Evolutionary conservation across 2,329 filamentous ascomycete species (phyloP).

Genomic region (Grosmannia penicillata): DNA sequence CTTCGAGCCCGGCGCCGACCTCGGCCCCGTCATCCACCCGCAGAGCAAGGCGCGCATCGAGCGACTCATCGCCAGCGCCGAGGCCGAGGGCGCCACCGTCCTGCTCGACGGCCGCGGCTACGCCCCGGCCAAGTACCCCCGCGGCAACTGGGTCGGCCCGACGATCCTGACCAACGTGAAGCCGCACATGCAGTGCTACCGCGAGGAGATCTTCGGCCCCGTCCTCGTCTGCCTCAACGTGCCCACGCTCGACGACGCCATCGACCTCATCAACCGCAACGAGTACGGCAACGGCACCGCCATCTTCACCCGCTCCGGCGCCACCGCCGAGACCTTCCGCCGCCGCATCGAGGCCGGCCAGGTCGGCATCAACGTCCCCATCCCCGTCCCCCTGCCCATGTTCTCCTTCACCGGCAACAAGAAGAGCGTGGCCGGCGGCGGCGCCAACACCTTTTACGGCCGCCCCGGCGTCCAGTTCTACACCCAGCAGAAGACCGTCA

Average conservation of each 20-base stretch:
- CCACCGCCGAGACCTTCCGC: conserved; percentile 66
- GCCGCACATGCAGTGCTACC: conserved; percentile 70
- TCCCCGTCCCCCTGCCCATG: conserved; percentile 57
- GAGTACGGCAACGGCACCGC: conserved; percentile 79
- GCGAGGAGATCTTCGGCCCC: conserved; percentile 73
- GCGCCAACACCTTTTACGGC: conserved; percentile 89
- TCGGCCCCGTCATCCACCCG: conserved; percentile 70
- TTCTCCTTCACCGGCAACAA: conserved; percentile 67
- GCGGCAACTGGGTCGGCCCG: conserved; percentile 74
- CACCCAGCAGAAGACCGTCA: conserved; percentile 96
- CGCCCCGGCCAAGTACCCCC: conserved; percentile 63
- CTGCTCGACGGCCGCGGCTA: conserved; percentile 67
- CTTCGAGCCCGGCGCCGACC: conserved; percentile 65
- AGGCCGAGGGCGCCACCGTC: conserved; percentile 68
- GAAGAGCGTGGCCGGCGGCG: conserved; percentile 81
- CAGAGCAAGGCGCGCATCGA: conserved; percentile 70
- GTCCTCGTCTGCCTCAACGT: conserved; percentile 72
- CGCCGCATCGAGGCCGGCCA: conserved; percentile 72
- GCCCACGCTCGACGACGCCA: conserved; percentile 63
- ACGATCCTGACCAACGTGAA: conserved; percentile 75
- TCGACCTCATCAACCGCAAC: conserved; percentile 70
- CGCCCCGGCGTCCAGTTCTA: conserved; percentile 87
- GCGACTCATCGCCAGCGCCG: conserved; percentile 57
- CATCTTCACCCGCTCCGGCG: conserved; percentile 67
- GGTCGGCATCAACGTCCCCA: conserved; percentile 77